Base-by-base conservation (phyloP, 2,329 filamentous ascomycete species). In the Cytospora mali region DNA sequence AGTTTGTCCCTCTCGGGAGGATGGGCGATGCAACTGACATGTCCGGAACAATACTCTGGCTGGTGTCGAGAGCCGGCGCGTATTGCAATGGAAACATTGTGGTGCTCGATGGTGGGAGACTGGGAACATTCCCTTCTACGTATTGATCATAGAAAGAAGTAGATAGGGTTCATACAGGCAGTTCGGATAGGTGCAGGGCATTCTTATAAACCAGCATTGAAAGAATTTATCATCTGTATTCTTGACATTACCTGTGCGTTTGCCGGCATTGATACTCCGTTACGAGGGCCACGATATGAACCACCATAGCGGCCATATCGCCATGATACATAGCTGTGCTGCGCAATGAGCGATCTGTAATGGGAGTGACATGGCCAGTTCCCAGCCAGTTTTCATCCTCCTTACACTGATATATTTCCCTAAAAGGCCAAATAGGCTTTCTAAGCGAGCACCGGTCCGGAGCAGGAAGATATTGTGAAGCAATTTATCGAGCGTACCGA, bases 71-170 rank as follows among this genome's bases (percentile, higher is more conserved):
- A 65, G 87, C 87, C 3, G 88, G 88, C 0, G 84, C 83, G 4
- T 91, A 88, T 71, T 77, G 84, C 68, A 90, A 90, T 72, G 88
- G 88, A 2, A 82, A 81, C 64, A 80, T 87, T 18, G 74, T 89
- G 53, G 74, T 89, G 9, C 77, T 84, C 0, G 88, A 91, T 71
- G 88, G 88, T 55, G 88, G 87, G 1, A 78, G 86, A 62, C 70
- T 91, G 55, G 77, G 78, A 29, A 80, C 76, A 18, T 78, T 87
- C 66, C 84, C 86, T 29, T 79, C 81, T 16, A 80, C 80, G 3
- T 86, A 83, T 69, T 87, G 23, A 56, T 31, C 9, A 6, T n/a
- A 21, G 25, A 11, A n/a, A n/a, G n/a, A n/a, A n/a, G n/a, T n/a
- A n/a, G n/a, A n/a, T n/a, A n/a, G n/a, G n/a, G n/a, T n/a, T n/a